A percentile compares a stretch with the other conserved stretches of the same genome.
Evolutionary conservation across 495 filamentous ascomycete species (phyloP).

Genomic region (Lindgomyces ingoldianus): DNA sequence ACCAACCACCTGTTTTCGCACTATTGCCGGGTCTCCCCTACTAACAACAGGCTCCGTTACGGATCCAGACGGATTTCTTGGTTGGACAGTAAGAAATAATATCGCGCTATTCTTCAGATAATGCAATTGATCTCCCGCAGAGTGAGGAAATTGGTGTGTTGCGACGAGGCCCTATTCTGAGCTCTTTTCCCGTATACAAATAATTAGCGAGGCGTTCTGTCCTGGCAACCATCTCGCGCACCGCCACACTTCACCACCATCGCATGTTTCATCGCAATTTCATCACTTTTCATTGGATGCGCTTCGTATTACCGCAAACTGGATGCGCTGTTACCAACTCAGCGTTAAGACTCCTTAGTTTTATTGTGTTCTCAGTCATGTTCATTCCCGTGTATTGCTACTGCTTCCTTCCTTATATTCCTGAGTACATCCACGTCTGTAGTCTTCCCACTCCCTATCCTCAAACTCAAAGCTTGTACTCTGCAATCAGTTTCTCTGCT

Average conservation of each 20-base stretch:
- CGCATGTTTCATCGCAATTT: background rate
- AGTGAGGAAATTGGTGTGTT: background rate
- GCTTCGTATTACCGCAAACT: background rate
- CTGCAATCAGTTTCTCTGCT: conserved; percentile 50
- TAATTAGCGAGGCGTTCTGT: background rate
- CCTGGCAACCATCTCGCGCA: background rate
- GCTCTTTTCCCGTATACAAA: conserved; percentile 1
- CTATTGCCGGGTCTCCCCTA: conserved; percentile 5
- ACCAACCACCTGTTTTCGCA: conserved; percentile 17
- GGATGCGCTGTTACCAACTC: too few relatives aligned
- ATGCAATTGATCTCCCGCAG: background rate
- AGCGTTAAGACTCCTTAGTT: too few relatives aligned
- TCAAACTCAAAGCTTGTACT: conserved; percentile 40
- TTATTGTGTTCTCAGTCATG: too few relatives aligned
- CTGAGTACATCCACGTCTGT: too few relatives aligned
- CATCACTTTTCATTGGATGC: too few relatives aligned
- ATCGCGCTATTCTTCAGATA: conserved; percentile 1
- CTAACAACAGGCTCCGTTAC: background rate
- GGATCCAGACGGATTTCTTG: too few relatives aligned
- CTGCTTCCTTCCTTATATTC: too few relatives aligned
- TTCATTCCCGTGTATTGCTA: too few relatives aligned
- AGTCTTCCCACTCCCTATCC: too few relatives aligned
- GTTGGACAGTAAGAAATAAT: background rate
- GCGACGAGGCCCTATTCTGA: background rate
- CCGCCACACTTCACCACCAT: background rate